phyloP scores from a whole-genome alignment of 2,329 filamentous ascomycete species.

The Zymoseptoria crescenta region DNA sequence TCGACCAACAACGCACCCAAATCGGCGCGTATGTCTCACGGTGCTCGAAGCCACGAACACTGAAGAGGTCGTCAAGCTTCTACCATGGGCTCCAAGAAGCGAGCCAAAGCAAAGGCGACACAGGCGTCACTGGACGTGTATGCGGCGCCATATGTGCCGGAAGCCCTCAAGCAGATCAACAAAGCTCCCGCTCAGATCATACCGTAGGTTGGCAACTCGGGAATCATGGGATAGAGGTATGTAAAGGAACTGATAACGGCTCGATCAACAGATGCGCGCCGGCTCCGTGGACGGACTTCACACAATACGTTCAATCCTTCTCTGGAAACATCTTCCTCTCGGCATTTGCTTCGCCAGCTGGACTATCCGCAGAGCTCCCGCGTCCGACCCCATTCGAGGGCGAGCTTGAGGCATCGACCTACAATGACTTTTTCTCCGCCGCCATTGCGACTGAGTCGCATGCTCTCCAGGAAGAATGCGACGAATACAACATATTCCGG shows the following conservation, averaged over 20 bases:
- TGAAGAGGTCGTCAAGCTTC: neutral
- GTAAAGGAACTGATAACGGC: neutral
- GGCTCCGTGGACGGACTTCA: conserved; percentile 10
- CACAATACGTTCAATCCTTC: conserved; percentile 8
- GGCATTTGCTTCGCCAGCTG: neutral
- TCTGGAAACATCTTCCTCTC: conserved; percentile 7
- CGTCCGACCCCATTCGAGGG: neutral
- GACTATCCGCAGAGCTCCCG: neutral
- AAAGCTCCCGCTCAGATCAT: conserved; percentile 7
- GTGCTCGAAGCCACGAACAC: neutral
- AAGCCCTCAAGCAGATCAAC: conserved; percentile 11
- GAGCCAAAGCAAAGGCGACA: neutral
- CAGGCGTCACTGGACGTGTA: conserved; percentile 15
- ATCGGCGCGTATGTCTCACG: neutral
- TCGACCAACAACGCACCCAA: neutral
- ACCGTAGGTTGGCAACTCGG: neutral
- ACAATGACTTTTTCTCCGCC: conserved; percentile 7
- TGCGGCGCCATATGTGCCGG: conserved; percentile 18
- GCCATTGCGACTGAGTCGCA: conserved; percentile 12
- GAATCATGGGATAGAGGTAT: neutral
- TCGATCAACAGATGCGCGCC: neutral
- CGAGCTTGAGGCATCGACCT: neutral
- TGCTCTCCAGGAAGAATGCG: conserved; percentile 13
- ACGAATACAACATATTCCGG: conserved; percentile 18
- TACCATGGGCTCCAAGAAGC: neutral